Evolutionary conservation across 495 filamentous ascomycete genomes (phyloP).

Genomic region (Podospora comata): DNA sequence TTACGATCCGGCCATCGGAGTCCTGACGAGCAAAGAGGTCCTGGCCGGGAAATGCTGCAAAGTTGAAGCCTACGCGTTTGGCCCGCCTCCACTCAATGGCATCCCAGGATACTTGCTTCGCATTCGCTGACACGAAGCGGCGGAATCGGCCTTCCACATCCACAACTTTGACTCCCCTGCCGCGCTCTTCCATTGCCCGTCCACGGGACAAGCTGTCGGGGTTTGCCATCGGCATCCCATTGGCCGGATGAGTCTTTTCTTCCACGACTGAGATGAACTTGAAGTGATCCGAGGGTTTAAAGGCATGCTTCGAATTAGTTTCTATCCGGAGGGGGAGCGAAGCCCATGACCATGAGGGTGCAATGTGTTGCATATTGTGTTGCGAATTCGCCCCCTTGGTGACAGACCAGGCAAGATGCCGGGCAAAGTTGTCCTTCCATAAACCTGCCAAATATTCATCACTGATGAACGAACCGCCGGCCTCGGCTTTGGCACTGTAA

Average conservation of each 20-base stretch:
- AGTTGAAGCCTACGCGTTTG: slow-evolving; percentile 23
- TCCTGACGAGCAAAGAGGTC: slow-evolving; percentile 24
- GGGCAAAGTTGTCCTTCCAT: slow-evolving; percentile 31
- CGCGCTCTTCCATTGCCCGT: slow-evolving; percentile 24
- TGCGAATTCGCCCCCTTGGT: slow-evolving; percentile 17
- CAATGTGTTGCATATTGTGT: slow-evolving; percentile 26
- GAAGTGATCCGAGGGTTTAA: slow-evolving; percentile 26
- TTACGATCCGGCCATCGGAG: slow-evolving; percentile 24
- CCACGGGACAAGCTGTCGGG: slow-evolving; percentile 15
- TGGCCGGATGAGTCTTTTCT: not conserved
- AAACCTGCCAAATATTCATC: slow-evolving; percentile 34
- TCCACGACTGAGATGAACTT: slow-evolving; percentile 20
- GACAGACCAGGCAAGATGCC: slow-evolving; percentile 33
- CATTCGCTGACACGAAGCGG: slow-evolving; percentile 25
- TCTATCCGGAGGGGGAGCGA: slow-evolving; percentile 27
- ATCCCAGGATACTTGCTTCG: slow-evolving; percentile 22
- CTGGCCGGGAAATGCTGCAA: slow-evolving; percentile 22
- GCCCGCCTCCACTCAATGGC: slow-evolving; percentile 24
- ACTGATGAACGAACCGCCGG: slow-evolving; percentile 16
- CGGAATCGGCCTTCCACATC: slow-evolving; percentile 30
- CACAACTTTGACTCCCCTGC: slow-evolving; percentile 25
- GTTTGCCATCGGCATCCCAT: not conserved
- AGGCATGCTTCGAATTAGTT: slow-evolving; percentile 24
- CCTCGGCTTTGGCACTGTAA: slow-evolving; percentile 30
- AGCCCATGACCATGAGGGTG: slow-evolving; percentile 36